Evolutionary conservation across 768 basidiomycete species (phyloP), one percentile per base, ranked within the genome.

Genomic region (Podaxis sp.): DNA sequence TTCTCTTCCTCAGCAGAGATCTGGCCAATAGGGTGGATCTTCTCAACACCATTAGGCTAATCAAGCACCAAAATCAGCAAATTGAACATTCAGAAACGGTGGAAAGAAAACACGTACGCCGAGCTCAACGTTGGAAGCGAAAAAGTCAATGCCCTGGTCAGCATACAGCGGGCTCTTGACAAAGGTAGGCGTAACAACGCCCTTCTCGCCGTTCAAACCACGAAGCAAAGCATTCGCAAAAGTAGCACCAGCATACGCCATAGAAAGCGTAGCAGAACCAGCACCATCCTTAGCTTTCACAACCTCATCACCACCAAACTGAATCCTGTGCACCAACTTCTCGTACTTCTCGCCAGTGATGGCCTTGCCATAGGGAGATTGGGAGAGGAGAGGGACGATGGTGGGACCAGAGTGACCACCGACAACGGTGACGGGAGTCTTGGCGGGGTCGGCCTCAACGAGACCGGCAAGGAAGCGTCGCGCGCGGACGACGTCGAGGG

Each of bases 331-430:
- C 58, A 99, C 89, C 64, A 98, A 82, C 71, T 86, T 85, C 28
- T 84, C 80, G 70, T 89, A 90, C 37, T 72, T 79, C 72, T 93
- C 91, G 62, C 91, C 90, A 50, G 80, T 76, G 70, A 98, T 76
- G n/a, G 68, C 73, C 75, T 89, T 87, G 64, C 91, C 93, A 65
- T 84, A 72, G 37, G 74, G 57, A 32, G 82, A 82, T 76, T 99
- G 96, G 18, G 92, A 94, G 68, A 99, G 87, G 54, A 99, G 83
- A 40, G 96, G 96, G 25, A 99, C 91, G 71, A 99, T 99, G 63
- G 96, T 99, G n/a, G 91, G 82, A 61, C 96, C 96, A 40, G 89
- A 91, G 86, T 99, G 96, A 50, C 96, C 96, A 71, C 96, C 96
- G 60, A 98, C 78, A 67, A 98, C 95, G 61, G 94, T 88, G 62